Evolutionary conservation across 2,329 filamentous ascomycete species (phyloP), one percentile per base, ranked within the genome.

Genomic region (Emmonsiellopsis sp.): DNA sequence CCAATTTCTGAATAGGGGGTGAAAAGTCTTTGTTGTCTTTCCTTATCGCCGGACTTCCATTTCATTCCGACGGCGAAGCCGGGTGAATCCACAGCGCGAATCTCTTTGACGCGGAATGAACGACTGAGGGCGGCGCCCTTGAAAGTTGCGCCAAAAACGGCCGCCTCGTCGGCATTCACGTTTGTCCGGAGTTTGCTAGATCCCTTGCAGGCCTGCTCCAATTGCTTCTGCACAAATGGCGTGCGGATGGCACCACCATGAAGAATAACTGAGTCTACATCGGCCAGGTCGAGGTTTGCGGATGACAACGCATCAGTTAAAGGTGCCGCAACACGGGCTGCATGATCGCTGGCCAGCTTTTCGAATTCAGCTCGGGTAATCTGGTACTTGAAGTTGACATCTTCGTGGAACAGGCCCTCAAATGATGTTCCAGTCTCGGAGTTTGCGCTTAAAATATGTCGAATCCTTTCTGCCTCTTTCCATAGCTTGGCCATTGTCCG

Each of bases 101-200:
- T 98, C 66, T 97, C 93, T 78, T 97, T 98, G 66, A 98, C 93
- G 57, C 90, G 86, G 83, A 98, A 98, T 68, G 87, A 92, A 42
- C 92, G 90, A 72, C 89, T 96, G 55, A 98, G 79, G 61, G 88
- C 84, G 51, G 93, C 93, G 49, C 88, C 93, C 66, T 91, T 88
- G 78, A 98, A 97, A 32, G 87, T 91, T 53, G 93, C 92, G 62
- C 93, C 93, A 69, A 97, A 95, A 8, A 95, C 93, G 49, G 93
- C 93, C 27, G 93, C 87, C 72, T 98, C 93, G 64, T 98, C 93
- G 9, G 92, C 87, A 73, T 98, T 98, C 66, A 98, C 93, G 63
- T 94, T 98, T 65, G 85, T 87, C 59, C 90, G 86, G 55, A 98
- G 78, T 76, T 95, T 96, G 50, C 86, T 83, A 6, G 83, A 71